phyloP scores from a whole-genome alignment of 495 filamentous ascomycete species.

The Darksidea phi region DNA sequence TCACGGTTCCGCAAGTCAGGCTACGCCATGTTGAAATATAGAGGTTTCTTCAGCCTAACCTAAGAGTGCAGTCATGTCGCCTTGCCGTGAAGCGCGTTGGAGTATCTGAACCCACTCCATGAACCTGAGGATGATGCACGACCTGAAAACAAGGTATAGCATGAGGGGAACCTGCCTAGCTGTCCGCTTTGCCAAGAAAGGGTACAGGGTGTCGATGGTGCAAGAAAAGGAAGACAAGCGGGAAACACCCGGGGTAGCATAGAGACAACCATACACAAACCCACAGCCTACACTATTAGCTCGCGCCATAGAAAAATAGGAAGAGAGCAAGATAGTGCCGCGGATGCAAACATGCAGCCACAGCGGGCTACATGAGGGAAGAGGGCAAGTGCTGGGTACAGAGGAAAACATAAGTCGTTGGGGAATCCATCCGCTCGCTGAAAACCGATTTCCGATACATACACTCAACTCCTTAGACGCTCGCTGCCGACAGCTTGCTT shows the following conservation, averaged over 20 bases:
- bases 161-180: constrained; percentile 11
- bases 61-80: constrained; percentile 12
- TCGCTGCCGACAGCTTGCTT: constrained; percentile 27
- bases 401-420: constrained; percentile 35
- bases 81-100: constrained; percentile 6
- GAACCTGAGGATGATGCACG: not conserved
- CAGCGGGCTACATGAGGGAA: not conserved
- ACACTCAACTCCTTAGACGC: constrained; percentile 29
- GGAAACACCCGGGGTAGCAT: constrained; percentile 3
- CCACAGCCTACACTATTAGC: not conserved
- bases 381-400: not conserved
- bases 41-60: constrained; percentile 5
- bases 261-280: constrained; percentile 8
- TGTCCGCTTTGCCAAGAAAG: constrained; percentile 13
- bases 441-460: constrained; percentile 30
- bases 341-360: constrained; percentile 2
- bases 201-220: constrained; percentile 24
- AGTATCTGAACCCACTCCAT: constrained; percentile 6
- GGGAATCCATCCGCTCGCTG: constrained; percentile 32
- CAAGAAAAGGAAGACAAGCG: constrained; percentile 16
- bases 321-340: not conserved
- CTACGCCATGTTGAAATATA: constrained; percentile 5
- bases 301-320: not conserved
- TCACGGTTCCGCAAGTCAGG: not conserved
- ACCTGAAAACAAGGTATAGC: not conserved